phyloP scores from a whole-genome alignment of 371 early-diverging fungal species.

The Mucor mucedo region DNA sequence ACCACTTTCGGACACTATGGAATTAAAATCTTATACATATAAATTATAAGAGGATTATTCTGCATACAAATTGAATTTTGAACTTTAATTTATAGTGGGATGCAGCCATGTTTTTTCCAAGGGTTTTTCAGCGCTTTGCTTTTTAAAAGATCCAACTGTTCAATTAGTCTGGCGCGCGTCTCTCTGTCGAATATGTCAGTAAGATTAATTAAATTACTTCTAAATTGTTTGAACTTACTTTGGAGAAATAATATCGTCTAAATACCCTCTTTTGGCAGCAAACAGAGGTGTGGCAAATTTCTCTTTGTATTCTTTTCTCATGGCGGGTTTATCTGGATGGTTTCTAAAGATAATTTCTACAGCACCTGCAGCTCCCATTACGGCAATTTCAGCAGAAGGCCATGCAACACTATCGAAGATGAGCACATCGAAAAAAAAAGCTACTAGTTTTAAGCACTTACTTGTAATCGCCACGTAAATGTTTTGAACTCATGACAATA shows the following conservation, averaged over 20 bases:
- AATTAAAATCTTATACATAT: neutral
- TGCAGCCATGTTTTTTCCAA: conserved; percentile 94
- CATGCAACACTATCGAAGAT: conserved; percentile 79
- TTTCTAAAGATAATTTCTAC: conserved; percentile 95
- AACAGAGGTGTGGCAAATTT: conserved; percentile 96
- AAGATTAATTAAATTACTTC: neutral
- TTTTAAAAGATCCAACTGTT: conserved; percentile 84
- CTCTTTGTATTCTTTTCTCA: conserved; percentile 86
- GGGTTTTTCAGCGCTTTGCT: conserved; percentile 80
- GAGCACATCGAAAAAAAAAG: neutral
- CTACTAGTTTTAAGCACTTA: conserved; percentile 18
- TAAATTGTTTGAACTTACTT: conserved; percentile 36
- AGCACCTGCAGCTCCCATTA: conserved; percentile 98
- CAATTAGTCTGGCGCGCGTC: conserved; percentile 86
- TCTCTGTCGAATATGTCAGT: conserved; percentile 27
- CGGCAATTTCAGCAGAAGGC: conserved; percentile 98
- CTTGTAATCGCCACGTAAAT: conserved; percentile 90
- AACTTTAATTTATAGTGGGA: conserved; percentile 71
- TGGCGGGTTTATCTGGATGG: conserved; percentile 68
- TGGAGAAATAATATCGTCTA: conserved; percentile 94
- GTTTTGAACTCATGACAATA: conserved; percentile 97
- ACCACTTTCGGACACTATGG: neutral
- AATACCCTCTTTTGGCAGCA: conserved; percentile 94
- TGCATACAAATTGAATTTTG: neutral
- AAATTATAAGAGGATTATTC: neutral